A percentile compares a stretch with the other conserved stretches of the same genome.
These are phyloP conservation scores for Maudiozyma bulderi DNA, from an alignment of 805 yeast genomes.

Conservation along the genomic window DNA sequence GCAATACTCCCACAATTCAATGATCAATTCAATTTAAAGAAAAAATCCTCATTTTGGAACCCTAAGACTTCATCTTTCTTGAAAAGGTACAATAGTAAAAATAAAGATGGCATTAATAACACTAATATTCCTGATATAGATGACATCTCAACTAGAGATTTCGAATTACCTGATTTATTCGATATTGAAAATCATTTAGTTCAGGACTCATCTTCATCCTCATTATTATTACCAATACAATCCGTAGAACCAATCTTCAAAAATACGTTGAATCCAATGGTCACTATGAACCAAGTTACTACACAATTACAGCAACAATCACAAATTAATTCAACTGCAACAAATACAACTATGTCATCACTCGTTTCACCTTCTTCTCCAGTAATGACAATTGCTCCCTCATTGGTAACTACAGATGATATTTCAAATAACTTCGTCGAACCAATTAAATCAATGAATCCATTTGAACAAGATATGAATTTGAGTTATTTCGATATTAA, in stretches of 20 bases:
- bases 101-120: background rate
- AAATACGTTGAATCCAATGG: background rate
- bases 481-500: background rate
- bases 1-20: background rate
- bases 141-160: background rate
- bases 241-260: background rate
- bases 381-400: slow-evolving; percentile 1
- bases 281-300: background rate
- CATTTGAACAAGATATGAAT: background rate
- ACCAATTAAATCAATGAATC: background rate
- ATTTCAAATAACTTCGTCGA: background rate
- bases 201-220: background rate
- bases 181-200: background rate
- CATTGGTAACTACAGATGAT: background rate
- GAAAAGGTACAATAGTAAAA: background rate
- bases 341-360: background rate
- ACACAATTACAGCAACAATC: no score
- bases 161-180: background rate
- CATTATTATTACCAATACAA: background rate
- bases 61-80: slow-evolving; percentile 13
- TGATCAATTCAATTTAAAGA: slow-evolving; percentile 14
- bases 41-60: slow-evolving; percentile 22
- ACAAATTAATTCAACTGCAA: no score
- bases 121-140: background rate
- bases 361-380: background rate